A percentile compares a stretch with the other conserved stretches of the same genome.
phyloP scores from a whole-genome alignment of 2,329 filamentous ascomycete genomes.

The Arachnopeziza araneosa region DNA sequence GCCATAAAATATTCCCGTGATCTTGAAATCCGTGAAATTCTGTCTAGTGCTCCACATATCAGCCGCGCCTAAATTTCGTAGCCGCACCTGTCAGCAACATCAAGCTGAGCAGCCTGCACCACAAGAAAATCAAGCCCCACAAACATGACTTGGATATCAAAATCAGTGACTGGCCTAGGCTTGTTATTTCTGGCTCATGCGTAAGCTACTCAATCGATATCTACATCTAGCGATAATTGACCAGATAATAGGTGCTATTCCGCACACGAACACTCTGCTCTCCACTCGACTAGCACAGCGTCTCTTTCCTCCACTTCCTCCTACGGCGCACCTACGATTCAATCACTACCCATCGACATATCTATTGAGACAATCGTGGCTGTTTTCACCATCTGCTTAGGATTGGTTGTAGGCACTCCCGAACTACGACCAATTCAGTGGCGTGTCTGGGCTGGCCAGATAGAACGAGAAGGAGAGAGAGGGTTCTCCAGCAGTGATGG shows the following conservation, averaged over 20 bases:
- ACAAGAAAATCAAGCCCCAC: neutral
- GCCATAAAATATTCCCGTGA: neutral
- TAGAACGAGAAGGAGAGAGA: constrained; percentile 68
- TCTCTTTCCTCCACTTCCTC: constrained; percentile 40
- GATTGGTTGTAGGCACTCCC: constrained; percentile 73
- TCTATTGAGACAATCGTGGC: constrained; percentile 78
- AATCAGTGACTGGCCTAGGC: constrained; percentile 62
- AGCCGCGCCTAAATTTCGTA: neutral
- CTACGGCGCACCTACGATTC: constrained; percentile 34
- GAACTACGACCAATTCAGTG: constrained; percentile 80
- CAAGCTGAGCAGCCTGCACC: neutral
- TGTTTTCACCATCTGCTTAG: constrained; percentile 73
- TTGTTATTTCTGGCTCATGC: constrained; percentile 78
- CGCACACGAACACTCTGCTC: constrained; percentile 80
- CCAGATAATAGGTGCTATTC: constrained; percentile 76
- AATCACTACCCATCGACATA: constrained; percentile 74
- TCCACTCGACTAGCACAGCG: constrained; percentile 54
- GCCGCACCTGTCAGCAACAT: neutral
- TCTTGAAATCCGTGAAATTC: neutral
- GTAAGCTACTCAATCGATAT: constrained; percentile 49
- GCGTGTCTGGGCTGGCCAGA: constrained; percentile 74
- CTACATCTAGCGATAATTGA: neutral
- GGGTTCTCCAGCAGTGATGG: constrained; percentile 52
- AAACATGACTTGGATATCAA: constrained; percentile 67
- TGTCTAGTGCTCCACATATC: neutral